Base-by-base conservation (phyloP, 192 early-diverging fungal species). In the Rhizophlyctis rosea region DNA sequence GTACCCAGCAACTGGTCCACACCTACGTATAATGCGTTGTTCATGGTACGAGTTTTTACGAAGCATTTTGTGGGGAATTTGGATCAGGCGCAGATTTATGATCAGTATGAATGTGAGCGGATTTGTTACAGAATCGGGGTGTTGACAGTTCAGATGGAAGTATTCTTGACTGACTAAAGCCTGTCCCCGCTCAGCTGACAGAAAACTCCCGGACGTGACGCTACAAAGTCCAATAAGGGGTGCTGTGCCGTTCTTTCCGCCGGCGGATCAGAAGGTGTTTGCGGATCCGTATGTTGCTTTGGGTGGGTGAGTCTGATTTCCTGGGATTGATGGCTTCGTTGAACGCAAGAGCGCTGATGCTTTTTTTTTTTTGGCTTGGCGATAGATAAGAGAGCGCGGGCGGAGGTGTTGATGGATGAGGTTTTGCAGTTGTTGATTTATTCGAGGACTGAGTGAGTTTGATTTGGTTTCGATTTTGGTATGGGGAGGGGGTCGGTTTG, bases 31-130 rank as follows among this genome's bases (percentile, higher is more conserved):
- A 90, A 90, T 59, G 76, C 88, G 18, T 64, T 90, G 50, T 85
- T 88, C 61, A 35, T 86, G 36, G 72, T 85, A 3, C 75, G 86
- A 34, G 58, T 86, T 4, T 85, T 88, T 59, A 61, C 78, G n/a
- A 87, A 87, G 57, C 81, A 89, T 61, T 85, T 88, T 67, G 72
- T 85, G 24, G 77, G 77, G 14, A 82, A 85, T 64, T 57, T 86
- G 47, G 71, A 69, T 3, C 70, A 69, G 34, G 57, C 71, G 9
- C 72, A 82, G 54, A 70, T 90, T 34, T 63, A 80, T 23, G 65
- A 79, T 2, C 81, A 79, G 54, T 86, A 88, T 69, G 86, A 90
- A 79, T 73, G 82, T 83, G 50, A 55, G 67, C 64, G 23, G 27
- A 39, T 13, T 11, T 27, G 64, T 36, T 34, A 59, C 34, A 27